Evolutionary conservation across 495 filamentous ascomycete species (phyloP).

Genomic region (Tuber indicum): DNA sequence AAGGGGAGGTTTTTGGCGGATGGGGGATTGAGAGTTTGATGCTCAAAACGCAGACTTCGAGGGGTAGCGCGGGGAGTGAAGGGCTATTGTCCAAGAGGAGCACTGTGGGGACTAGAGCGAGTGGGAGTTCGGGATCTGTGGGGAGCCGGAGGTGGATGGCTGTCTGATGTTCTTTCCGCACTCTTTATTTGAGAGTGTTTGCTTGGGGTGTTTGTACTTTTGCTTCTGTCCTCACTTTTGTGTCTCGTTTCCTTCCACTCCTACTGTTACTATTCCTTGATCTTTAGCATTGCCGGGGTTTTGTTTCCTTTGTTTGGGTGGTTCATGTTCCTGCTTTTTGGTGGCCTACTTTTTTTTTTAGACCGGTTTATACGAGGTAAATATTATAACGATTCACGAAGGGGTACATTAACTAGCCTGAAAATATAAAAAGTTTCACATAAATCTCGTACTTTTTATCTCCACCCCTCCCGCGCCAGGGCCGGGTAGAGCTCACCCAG

Average conservation of each 20-base stretch:
- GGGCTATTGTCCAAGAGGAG: constrained; percentile 11
- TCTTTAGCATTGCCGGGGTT: not conserved
- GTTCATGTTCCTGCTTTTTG: not conserved
- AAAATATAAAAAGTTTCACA: not conserved
- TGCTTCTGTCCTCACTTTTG: not conserved
- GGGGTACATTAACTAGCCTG: not conserved
- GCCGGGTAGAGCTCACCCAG: not conserved
- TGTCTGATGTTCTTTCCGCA: constrained; percentile 3
- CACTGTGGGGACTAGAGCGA: constrained; percentile 17
- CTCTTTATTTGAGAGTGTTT: constrained; percentile 8
- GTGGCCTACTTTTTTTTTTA: not conserved
- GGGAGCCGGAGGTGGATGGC: constrained; percentile 22
- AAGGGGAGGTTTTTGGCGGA: constrained; percentile 18
- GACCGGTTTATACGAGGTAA: not conserved
- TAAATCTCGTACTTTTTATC: not conserved
- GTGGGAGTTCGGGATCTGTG: constrained; percentile 9
- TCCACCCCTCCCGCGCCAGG: not conserved
- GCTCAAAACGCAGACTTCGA: constrained; percentile 14
- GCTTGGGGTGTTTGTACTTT: not conserved
- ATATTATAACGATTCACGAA: not conserved
- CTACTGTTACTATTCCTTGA: not conserved
- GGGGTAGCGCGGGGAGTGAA: constrained; percentile 20
- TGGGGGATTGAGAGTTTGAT: constrained; percentile 15
- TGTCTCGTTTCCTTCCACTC: not conserved
- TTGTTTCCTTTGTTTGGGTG: not conserved